Conservation (phyloP, 306 rosid species). For the Inga laurina region DNA sequence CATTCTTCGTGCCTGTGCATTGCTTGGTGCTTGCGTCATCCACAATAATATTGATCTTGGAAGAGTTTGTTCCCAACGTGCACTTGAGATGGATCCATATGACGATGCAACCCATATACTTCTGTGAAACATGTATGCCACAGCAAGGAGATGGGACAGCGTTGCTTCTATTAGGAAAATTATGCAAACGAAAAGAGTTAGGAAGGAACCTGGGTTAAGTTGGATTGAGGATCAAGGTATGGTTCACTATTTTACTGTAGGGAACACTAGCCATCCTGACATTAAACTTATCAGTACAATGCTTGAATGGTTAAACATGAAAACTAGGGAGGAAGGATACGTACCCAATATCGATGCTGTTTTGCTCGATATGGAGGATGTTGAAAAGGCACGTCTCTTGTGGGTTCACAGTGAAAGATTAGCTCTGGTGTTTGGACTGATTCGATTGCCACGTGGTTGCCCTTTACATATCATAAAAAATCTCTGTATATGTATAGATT, state of each 20-base stretch:
- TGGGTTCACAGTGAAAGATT: neutral
- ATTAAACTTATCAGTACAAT: neutral
- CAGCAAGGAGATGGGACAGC: neutral
- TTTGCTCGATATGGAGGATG: neutral
- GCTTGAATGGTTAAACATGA: neutral
- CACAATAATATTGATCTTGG: neutral
- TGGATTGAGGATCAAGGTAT: neutral
- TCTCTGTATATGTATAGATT: neutral
- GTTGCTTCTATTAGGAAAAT: neutral
- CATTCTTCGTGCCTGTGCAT: no score
- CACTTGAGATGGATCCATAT: neutral
- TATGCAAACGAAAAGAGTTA: neutral
- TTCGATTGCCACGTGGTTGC: neutral
- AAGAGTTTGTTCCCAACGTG: neutral
- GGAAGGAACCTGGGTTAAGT: constrained; percentile 1
- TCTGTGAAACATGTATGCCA: neutral
- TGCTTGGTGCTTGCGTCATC: neutral
- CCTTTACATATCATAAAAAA: neutral
- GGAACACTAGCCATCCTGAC: neutral
- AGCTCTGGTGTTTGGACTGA: neutral
- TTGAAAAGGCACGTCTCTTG: neutral
- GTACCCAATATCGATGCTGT: neutral
- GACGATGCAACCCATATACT: constrained; percentile 1
- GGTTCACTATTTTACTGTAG: neutral
- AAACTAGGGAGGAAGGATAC: neutral